Base-by-base conservation (phyloP, 768 basidiomycete genomes). In the Auricularia auricula-judae region DNA sequence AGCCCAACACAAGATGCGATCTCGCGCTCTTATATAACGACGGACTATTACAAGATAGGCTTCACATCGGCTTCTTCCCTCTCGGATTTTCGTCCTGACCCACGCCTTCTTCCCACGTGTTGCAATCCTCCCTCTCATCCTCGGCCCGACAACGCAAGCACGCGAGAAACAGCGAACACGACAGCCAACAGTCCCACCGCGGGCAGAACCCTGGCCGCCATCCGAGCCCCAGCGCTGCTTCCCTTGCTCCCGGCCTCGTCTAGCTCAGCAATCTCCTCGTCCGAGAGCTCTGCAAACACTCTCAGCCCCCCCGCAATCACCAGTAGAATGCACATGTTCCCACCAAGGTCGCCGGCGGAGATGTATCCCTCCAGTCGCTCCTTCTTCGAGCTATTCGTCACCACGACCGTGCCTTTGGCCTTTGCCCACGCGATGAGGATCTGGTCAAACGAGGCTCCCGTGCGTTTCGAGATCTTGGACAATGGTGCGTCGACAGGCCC, bases 341-440 rank as follows among this genome's bases (percentile, higher is more conserved):
- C 67, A 86, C 86, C 66, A 11, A 91, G 73, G 69, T 91, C 86
- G 0, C 83, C 88, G 1, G 86, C 86, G 53, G 75, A 75, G 43
- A 89, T 75, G 71, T 92, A 92, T 11, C 86, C 83, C 69, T 86
- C 76, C 29, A 92, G 74, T 12, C 90, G 80, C 2, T 76, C 73
- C 67, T 84, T 82, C 75, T 86, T 88, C 5, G 85, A 83, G 72
- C 86, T 88, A 29, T 72, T 88, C 84, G 86, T 89, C 67, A 88
- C 79, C 33, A 81, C 80, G 3, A 88, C 82, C 0, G 81, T 82
- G 10, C 84, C 86, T 71, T 91, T 89, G 4, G 82, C 77, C 70
- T 84, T 87, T 3, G 82, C 80, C 88, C 88, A 89, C 0, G 87
- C 86, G 7, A 89, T 77, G 3, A 90, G 76, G 8, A 89, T 81